phyloP scores from a whole-genome alignment of 768 basidiomycete species.

The Pleurotus tuoliensis region DNA sequence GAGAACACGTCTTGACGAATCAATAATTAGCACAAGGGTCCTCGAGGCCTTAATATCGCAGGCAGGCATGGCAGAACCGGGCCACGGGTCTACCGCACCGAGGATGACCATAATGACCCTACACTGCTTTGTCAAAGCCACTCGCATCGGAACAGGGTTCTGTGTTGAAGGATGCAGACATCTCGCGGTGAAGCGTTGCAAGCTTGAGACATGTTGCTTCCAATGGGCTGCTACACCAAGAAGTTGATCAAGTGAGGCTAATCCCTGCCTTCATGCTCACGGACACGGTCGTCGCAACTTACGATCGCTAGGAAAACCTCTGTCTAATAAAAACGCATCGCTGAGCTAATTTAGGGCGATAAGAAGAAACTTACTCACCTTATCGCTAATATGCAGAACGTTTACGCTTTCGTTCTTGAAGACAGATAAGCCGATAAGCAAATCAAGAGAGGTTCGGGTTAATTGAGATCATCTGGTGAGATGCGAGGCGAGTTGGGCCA shows the following conservation, averaged over 20 bases:
- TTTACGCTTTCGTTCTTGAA: too few species aligned
- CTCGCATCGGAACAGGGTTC: background rate
- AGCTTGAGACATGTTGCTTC: background rate
- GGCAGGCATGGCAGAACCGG: background rate
- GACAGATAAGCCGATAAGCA: slow-evolving; percentile 1
- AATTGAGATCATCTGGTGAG: too few species aligned
- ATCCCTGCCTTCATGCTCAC: background rate
- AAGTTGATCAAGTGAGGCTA: background rate
- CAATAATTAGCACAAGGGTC: background rate
- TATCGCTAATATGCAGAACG: background rate
- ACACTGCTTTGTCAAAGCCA: background rate
- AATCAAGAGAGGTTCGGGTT: too few species aligned
- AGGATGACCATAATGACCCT: background rate
- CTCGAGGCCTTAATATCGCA: background rate
- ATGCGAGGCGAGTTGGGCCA: too few species aligned
- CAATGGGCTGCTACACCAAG: background rate
- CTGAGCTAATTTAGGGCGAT: background rate
- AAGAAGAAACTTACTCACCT: slow-evolving; percentile 4
- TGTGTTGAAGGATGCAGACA: background rate
- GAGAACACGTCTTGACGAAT: background rate
- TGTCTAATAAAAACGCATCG: background rate
- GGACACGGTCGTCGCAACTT: background rate
- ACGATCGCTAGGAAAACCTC: too few species aligned
- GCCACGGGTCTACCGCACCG: slow-evolving; percentile 6
- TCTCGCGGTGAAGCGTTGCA: background rate